These are phyloP conservation scores for Scheffersomyces illinoinensis DNA, from an alignment of 1,139 yeast species.

Conservation along the genomic window DNA sequence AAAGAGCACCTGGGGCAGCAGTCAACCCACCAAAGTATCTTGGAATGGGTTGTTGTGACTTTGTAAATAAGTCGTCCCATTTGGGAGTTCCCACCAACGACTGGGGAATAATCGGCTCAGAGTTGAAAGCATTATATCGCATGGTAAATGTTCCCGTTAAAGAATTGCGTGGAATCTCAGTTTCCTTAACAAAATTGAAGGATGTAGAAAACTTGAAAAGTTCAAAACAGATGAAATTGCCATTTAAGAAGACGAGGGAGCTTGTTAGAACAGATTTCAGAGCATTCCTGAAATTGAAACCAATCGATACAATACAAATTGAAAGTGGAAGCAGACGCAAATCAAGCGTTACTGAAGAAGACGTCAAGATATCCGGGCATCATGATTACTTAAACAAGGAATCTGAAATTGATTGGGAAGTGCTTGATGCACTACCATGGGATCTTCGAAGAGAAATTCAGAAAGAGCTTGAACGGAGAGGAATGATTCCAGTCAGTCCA, in stretches of 20 bases:
- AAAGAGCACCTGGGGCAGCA: conserved; percentile 66
- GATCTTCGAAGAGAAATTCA: conserved; percentile 52
- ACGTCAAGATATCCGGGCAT: neutral
- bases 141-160: conserved; percentile 58
- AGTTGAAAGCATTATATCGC: conserved; percentile 57
- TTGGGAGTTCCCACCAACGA: conserved; percentile 70
- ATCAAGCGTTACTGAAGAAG: neutral
- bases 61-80: conserved; percentile 56
- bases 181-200: conserved; percentile 60
- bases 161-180: conserved; percentile 78
- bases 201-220: conserved; percentile 32
- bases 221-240: conserved; percentile 44
- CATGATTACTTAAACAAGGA: neutral
- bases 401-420: conserved; percentile 50
- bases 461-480: conserved; percentile 42
- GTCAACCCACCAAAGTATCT: conserved; percentile 72
- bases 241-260: conserved; percentile 22
- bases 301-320: neutral
- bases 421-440: conserved; percentile 54
- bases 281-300: neutral
- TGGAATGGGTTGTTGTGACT: conserved; percentile 83
- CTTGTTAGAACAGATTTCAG: neutral
- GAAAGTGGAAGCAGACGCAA: neutral
- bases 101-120: conserved; percentile 59
- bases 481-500: conserved; percentile 13